These are phyloP conservation scores for Cryptococcus depauperatus DNA, from an alignment of 1,284 basidiomycete genomes.

Conservation along the genomic window DNA sequence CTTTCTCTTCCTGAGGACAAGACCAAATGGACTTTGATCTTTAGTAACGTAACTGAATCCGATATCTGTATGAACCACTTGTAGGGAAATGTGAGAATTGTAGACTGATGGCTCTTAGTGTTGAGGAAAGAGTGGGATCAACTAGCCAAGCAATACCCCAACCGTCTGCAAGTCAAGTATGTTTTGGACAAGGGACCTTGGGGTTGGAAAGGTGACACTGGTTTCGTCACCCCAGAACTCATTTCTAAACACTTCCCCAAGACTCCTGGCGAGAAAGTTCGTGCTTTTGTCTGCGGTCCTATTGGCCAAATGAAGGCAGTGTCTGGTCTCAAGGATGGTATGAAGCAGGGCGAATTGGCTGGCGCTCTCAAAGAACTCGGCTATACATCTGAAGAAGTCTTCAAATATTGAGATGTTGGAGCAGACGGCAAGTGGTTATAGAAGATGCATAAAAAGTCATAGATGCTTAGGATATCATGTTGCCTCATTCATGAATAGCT, in stretches of 20 bases:
- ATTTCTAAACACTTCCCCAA: constrained; percentile 62
- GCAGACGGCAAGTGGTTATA: not conserved
- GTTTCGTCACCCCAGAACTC: constrained; percentile 64
- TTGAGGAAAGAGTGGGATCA: constrained; percentile 72
- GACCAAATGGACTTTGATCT: constrained; percentile 90
- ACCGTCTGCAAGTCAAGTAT: constrained; percentile 70
- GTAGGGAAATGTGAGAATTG: too few species aligned
- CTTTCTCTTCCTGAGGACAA: constrained; percentile 67
- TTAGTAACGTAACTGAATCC: constrained; percentile 78
- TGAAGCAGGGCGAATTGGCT: constrained; percentile 72
- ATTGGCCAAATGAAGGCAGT: constrained; percentile 72
- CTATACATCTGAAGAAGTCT: constrained; percentile 62
- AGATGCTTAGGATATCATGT: too few species aligned
- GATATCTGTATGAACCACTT: constrained; percentile 57
- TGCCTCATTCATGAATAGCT: too few species aligned
- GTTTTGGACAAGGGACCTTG: constrained; percentile 68
- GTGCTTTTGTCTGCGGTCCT: constrained; percentile 89
- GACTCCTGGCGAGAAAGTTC: constrained; percentile 69
- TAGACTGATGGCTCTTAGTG: constrained; percentile 41
- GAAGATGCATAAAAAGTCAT: not conserved
- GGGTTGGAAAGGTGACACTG: constrained; percentile 65
- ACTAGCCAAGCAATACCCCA: constrained; percentile 61
- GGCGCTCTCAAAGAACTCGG: constrained; percentile 81
- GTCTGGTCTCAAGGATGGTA: constrained; percentile 53
- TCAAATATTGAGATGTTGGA: constrained; percentile 41